Evolutionary conservation across 306 rosid genomes (phyloP), one percentile per base, ranked within the genome.

Genomic region (Cyamopsis tetragonoloba): DNA sequence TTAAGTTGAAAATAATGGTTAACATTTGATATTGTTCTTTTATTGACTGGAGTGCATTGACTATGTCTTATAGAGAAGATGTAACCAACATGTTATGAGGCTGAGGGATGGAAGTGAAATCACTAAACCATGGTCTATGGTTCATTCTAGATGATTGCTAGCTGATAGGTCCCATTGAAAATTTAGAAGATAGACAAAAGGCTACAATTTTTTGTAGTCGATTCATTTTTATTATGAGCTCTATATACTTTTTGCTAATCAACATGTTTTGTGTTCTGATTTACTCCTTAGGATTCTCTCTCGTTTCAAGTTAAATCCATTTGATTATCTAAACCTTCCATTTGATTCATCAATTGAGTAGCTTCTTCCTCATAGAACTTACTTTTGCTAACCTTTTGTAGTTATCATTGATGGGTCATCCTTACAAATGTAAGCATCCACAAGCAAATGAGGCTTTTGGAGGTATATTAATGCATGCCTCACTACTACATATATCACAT

Each of bases 391-490:
- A 65, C 71, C 53, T 38, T 70, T 69, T 81, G 80, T 70, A 90
- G 97, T 53, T 93, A 77, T 90, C 97, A 6, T 82, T 90, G 86
- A 74, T 93, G 87, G 99, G 90, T 78, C 99, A 90, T 49, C 99
- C 99, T 74, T 96, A 93, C 78, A 93, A 93, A 79, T 93, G 99
- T 84, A 93, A 88, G 91, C 96, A 93, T 82, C 97, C 92, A 68
- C 92, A 90, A 62, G 87, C 97, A 62, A 93, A 93, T 84, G 99
- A 93, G 78, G 99, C 99, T 73, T 93, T 90, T 85, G 91, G 73
- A 90, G 99, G 97, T 93, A 81, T 24, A 19, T 64, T 63, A 49
- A 54, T 77, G 4, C 72, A 41, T 66, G 73, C 35, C n/a, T n/a
- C n/a, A n/a, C n/a, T n/a, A n/a, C n/a, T n/a, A n/a, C n/a, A n/a